Base-by-base conservation (phyloP, 2,329 filamentous ascomycete genomes). In the Verticillium nubilum region DNA sequence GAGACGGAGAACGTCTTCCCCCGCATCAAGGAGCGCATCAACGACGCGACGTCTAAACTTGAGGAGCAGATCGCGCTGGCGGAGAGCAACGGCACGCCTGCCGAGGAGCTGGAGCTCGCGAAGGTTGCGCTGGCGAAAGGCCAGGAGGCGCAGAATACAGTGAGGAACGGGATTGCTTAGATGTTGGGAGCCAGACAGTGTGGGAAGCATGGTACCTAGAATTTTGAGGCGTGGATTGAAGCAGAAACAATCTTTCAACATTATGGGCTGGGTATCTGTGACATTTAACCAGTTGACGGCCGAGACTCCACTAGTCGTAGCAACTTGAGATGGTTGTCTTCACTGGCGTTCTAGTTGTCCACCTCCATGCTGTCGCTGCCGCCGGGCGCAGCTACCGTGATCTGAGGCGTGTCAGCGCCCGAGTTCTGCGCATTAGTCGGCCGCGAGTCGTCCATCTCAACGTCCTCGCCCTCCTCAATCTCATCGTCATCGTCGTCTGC, bases 1-100 rank as follows among this genome's bases (percentile, higher is more conserved):
- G 91, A 99, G 77, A 98, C 95, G 9, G 89, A 89, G 71, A 89
- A 87, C 59, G 86, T 98, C 28, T 89, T 98, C 67, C 88, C 82
- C 2, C 85, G 85, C 1, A 76, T 98, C 65, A 84, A 83, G 67
- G 73, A 84, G 69, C 88, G 91, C 69, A 92, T 97, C 66, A 76
- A 74, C 53, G 85, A 88, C 59, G 88, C 92, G 1, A 78, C 93
- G 47, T 79, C 83, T 60, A 91, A 87, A 70, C 79, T 97, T 55
- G 86, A 96, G 75, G 84, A 89, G 65, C 82, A 91, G 72, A 79
- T 97, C 67, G 90, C 92, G 66, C 77, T 84, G n/a, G 75, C 76
- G 28, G 84, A 80, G 66, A 76, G 78, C 64, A 76, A 75, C 58
- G 78, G 74, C 13, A 76, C 70, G 1, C 69, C 73, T 0, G 68